These are phyloP conservation scores for Fusarium secorum DNA, from an alignment of 2,329 filamentous ascomycete species.

Conservation along the genomic window DNA sequence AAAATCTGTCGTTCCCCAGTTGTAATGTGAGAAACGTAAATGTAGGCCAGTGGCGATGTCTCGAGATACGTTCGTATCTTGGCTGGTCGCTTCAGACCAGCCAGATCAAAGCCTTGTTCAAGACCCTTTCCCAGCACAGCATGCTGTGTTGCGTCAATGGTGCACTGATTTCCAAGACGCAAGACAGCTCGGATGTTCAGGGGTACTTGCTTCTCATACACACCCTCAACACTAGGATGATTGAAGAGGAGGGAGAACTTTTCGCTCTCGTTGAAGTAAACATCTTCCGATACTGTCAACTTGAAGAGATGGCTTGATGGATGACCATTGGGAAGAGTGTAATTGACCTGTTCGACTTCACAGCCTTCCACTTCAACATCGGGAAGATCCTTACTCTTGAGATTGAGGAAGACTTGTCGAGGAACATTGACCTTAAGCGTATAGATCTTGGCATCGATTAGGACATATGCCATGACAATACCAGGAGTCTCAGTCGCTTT, in stretches of 20 bases:
- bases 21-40: slow-evolving; percentile 92
- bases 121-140: slow-evolving; percentile 92
- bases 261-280: slow-evolving; percentile 83
- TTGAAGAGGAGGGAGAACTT: slow-evolving; percentile 87
- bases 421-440: slow-evolving; percentile 87
- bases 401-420: slow-evolving; percentile 87
- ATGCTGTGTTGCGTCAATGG: slow-evolving; percentile 88
- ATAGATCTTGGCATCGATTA: slow-evolving; percentile 94
- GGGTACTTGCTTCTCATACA: slow-evolving; percentile 94
- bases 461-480: slow-evolving; percentile 84
- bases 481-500: slow-evolving; percentile 84
- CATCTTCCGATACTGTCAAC: slow-evolving; percentile 85
- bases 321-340: slow-evolving; percentile 94
- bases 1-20: slow-evolving; percentile 93
- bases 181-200: slow-evolving; percentile 87
- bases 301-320: slow-evolving; percentile 94
- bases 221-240: slow-evolving; percentile 92
- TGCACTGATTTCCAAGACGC: slow-evolving; percentile 88
- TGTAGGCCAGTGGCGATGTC: slow-evolving; percentile 77
- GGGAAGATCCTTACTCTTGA: slow-evolving; percentile 86
- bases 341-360: slow-evolving; percentile 89
- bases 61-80: slow-evolving; percentile 77
- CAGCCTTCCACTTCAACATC: slow-evolving; percentile 88
- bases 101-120: slow-evolving; percentile 91
- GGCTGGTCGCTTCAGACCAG: slow-evolving; percentile 71